A percentile compares a stretch with the other conserved stretches of the same genome.
phyloP scores from a whole-genome alignment of 805 yeast genomes.

The Saccharomycopsis sp. region DNA sequence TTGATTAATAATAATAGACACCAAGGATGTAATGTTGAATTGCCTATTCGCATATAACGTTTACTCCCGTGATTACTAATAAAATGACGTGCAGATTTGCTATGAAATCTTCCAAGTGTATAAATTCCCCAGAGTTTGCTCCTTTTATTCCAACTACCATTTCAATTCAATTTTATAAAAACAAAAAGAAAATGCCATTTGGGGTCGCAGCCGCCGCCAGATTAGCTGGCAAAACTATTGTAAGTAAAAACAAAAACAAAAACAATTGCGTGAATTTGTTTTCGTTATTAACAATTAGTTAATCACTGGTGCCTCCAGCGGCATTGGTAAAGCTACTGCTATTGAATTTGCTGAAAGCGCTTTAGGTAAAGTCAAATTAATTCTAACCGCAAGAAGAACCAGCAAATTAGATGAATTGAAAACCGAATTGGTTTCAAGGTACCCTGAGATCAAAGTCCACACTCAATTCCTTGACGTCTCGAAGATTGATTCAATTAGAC shows the following conservation, averaged over 20 bases:
- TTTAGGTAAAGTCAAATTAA: conserved; percentile 59
- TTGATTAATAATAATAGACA: too few species aligned
- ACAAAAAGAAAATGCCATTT: conserved; percentile 52
- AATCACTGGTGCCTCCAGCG: conserved; percentile 96
- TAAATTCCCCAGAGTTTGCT: not conserved
- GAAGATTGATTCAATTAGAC: conserved; percentile 40
- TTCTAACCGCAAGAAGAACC: conserved; percentile 72
- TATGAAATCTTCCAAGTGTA: too few species aligned
- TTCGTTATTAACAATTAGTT: conserved; percentile 26
- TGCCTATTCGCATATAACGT: too few species aligned
- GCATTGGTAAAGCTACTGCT: conserved; percentile 93
- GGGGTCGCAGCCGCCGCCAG: conserved; percentile 74
- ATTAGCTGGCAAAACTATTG: conserved; percentile 65
- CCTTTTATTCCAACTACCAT: not conserved
- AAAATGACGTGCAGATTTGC: too few species aligned
- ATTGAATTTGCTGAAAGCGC: conserved; percentile 68
- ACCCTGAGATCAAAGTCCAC: conserved; percentile 40
- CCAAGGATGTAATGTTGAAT: too few species aligned
- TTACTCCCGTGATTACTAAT: too few species aligned
- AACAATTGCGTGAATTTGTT: not conserved
- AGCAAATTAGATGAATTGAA: conserved; percentile 63
- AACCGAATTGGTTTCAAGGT: conserved; percentile 83
- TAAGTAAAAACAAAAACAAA: conserved; percentile 6
- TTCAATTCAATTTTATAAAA: not conserved
- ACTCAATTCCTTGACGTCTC: conserved; percentile 52